phyloP scores from a whole-genome alignment of 1,139 yeast species.

The Suhomyces kunorum region DNA sequence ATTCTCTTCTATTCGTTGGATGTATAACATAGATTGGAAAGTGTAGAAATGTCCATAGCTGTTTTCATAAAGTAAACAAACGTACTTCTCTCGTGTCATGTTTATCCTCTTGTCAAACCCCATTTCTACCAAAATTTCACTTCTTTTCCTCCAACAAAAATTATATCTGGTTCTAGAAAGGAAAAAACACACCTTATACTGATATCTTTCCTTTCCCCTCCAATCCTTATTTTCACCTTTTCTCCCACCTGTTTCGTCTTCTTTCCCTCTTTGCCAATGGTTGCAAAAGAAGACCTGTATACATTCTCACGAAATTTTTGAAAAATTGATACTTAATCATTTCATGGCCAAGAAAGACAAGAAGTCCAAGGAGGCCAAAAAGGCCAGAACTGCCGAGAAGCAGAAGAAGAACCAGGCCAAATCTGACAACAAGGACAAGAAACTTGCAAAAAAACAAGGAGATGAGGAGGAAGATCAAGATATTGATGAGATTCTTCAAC shows the following conservation, averaged over 20 bases:
- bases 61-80: no score
- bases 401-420: conserved; percentile 73
- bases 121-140: no score
- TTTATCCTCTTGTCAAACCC: no score
- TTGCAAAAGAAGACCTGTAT: conserved; percentile 9
- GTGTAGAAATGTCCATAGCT: no score
- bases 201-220: neutral
- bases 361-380: conserved; percentile 86
- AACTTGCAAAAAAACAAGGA: conserved; percentile 70
- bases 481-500: conserved; percentile 79
- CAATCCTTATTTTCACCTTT: neutral
- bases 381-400: conserved; percentile 85
- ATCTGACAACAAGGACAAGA: conserved; percentile 72
- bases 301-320: neutral
- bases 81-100: no score
- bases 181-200: neutral
- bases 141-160: no score
- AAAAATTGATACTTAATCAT: neutral
- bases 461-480: conserved; percentile 86
- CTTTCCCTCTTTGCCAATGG: conserved; percentile 1
- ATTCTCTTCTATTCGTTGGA: no score
- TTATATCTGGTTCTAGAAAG: no score
- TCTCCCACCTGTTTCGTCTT: neutral
- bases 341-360: conserved; percentile 87
- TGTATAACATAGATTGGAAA: no score